phyloP scores from a whole-genome alignment of 257 asterid species.

The Hygrophila difformis region DNA sequence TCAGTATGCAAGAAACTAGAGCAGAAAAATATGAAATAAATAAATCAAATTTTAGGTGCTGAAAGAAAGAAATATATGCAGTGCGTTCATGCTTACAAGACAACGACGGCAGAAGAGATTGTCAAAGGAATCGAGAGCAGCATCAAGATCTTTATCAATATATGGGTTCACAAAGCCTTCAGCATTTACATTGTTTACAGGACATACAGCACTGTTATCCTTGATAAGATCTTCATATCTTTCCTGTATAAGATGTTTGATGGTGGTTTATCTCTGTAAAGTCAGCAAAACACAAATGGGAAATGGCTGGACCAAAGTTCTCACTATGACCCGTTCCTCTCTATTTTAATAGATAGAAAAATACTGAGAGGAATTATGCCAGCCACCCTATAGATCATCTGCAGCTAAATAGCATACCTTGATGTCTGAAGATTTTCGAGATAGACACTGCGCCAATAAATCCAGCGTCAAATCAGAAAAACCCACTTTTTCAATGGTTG shows the following conservation, averaged over 20 bases:
- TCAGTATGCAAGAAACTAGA: slow-evolving; percentile 13
- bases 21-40: slow-evolving; percentile 11
- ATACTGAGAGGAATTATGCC: slow-evolving; percentile 13
- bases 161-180: slow-evolving; percentile 54
- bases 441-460: slow-evolving; percentile 55
- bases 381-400: slow-evolving; percentile 9
- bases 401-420: slow-evolving; percentile 45
- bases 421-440: slow-evolving; percentile 61
- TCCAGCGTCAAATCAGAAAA: slow-evolving; percentile 52
- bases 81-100: slow-evolving; percentile 45
- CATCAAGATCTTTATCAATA: slow-evolving; percentile 81
- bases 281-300: slow-evolving; percentile 46
- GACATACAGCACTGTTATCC: slow-evolving; percentile 26
- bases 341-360: slow-evolving; percentile 15
- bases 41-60: neutral
- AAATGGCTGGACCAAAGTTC: slow-evolving; percentile 64
- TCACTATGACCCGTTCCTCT: slow-evolving; percentile 47
- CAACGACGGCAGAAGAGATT: slow-evolving; percentile 93
- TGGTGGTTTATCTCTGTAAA: slow-evolving; percentile 61
- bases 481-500: slow-evolving; percentile 47
- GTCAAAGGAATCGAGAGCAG: slow-evolving; percentile 92
- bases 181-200: slow-evolving; percentile 29
- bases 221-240: slow-evolving; percentile 66
- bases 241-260: slow-evolving; percentile 78
- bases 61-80: neutral